Percentiles rank a stretch among this genome's conserved stretches.
phyloP scores from a whole-genome alignment of 345 rosid genomes.

The Lumnitzera littorea region DNA sequence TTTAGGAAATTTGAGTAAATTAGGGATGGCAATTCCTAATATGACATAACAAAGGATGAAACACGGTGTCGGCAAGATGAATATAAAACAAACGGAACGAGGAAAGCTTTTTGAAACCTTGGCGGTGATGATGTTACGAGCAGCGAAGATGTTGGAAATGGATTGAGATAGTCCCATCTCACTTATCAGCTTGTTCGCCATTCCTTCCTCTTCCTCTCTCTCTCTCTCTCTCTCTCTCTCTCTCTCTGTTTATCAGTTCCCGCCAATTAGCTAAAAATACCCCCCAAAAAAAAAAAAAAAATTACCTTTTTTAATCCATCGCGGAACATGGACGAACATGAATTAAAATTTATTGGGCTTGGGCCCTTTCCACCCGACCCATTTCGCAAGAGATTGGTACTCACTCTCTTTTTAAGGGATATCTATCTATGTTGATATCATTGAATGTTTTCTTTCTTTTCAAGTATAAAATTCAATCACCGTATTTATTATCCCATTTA shows the following conservation, averaged over 20 bases:
- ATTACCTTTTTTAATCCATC: too few species aligned
- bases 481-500: too few species aligned
- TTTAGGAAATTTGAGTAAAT: not conserved
- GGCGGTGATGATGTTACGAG: constrained; percentile 63
- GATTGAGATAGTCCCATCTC: constrained; percentile 52
- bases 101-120: constrained; percentile 30
- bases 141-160: constrained; percentile 56
- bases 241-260: not conserved
- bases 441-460: too few species aligned
- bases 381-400: too few species aligned
- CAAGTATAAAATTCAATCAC: too few species aligned
- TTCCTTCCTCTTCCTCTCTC: constrained; percentile 1
- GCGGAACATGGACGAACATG: too few species aligned
- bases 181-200: constrained; percentile 64
- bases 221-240: not conserved
- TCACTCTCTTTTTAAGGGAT: too few species aligned
- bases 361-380: too few species aligned
- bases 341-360: too few species aligned
- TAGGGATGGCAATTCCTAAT: not conserved
- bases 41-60: not conserved
- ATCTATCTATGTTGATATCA: too few species aligned
- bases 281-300: too few species aligned
- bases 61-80: not conserved
- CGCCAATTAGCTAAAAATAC: constrained; percentile 8
- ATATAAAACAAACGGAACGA: not conserved